Conservation (phyloP, 2,329 filamentous ascomycete species). For the Trichoderma arundinaceum region DNA sequence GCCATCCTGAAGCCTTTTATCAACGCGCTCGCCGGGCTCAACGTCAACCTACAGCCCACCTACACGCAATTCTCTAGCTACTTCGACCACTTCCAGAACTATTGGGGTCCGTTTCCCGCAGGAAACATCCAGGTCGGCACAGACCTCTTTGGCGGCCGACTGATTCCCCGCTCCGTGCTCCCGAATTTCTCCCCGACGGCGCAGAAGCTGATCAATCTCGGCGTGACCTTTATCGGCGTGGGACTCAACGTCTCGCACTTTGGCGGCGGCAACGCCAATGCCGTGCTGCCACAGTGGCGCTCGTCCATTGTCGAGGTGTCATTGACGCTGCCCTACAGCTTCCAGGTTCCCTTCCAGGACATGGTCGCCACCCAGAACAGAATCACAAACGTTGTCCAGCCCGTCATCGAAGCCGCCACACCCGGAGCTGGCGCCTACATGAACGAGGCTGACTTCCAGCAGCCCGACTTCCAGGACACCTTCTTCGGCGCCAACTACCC, state of each 20-base stretch:
- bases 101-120: slow-evolving; percentile 46
- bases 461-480: slow-evolving; percentile 51
- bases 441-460: slow-evolving; percentile 58
- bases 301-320: slow-evolving; percentile 43
- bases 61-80: slow-evolving; percentile 41
- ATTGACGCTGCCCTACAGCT: slow-evolving; percentile 40
- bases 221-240: slow-evolving; percentile 38
- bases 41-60: slow-evolving; percentile 39
- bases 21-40: slow-evolving; percentile 35
- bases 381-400: slow-evolving; percentile 41
- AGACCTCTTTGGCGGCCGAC: slow-evolving; percentile 48
- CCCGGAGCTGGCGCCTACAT: slow-evolving; percentile 54
- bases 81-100: slow-evolving; percentile 39
- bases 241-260: slow-evolving; percentile 15
- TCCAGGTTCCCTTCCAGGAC: slow-evolving; percentile 41
- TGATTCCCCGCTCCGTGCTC: slow-evolving; percentile 48
- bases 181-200: slow-evolving; percentile 33
- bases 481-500: slow-evolving; percentile 57
- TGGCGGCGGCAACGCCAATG: slow-evolving; percentile 37
- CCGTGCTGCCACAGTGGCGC: slow-evolving; percentile 52
- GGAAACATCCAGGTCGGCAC: slow-evolving; percentile 43
- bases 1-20: slow-evolving; percentile 51
- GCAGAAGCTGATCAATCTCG: slow-evolving; percentile 40
- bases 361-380: slow-evolving; percentile 39
- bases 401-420: slow-evolving; percentile 39